Evolutionary conservation across 2,329 filamentous ascomycete genomes (phyloP).

Genomic region (Fusarium scirpi): DNA sequence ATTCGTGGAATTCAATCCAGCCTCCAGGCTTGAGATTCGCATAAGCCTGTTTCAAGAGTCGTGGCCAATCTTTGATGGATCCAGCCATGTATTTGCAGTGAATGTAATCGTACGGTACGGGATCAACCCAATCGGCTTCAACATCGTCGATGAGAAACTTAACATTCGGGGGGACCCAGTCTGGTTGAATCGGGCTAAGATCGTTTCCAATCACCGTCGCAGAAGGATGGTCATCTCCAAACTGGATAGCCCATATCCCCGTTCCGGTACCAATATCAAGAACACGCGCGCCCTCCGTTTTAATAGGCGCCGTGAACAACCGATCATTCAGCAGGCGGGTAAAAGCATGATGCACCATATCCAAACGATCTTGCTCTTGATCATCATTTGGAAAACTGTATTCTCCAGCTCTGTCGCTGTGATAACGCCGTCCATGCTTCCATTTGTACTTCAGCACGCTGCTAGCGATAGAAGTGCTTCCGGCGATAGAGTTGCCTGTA

Average conservation of each 20-base stretch:
- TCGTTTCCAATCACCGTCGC: constrained; percentile 56
- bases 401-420: constrained; percentile 53
- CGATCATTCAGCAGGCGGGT: constrained; percentile 50
- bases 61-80: constrained; percentile 50
- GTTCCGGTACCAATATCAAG: constrained; percentile 62
- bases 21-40: constrained; percentile 59
- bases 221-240: constrained; percentile 53
- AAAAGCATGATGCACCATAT: constrained; percentile 55
- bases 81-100: constrained; percentile 53
- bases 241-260: constrained; percentile 61
- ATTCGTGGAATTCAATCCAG: constrained; percentile 61
- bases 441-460: constrained; percentile 30
- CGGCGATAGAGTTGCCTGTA: background rate
- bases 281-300: constrained; percentile 54
- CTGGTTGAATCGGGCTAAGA: constrained; percentile 58
- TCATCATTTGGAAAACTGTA: constrained; percentile 57
- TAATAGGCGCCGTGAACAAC: constrained; percentile 54
- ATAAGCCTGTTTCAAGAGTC: constrained; percentile 44
- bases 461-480: constrained; percentile 16
- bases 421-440: constrained; percentile 58
- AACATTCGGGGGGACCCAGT: constrained; percentile 67
- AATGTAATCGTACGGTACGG: constrained; percentile 50
- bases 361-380: constrained; percentile 54
- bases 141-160: constrained; percentile 70
- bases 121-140: constrained; percentile 64